phyloP scores from a whole-genome alignment of 106 monocot genomes.

The Hemerocallis citrina region DNA sequence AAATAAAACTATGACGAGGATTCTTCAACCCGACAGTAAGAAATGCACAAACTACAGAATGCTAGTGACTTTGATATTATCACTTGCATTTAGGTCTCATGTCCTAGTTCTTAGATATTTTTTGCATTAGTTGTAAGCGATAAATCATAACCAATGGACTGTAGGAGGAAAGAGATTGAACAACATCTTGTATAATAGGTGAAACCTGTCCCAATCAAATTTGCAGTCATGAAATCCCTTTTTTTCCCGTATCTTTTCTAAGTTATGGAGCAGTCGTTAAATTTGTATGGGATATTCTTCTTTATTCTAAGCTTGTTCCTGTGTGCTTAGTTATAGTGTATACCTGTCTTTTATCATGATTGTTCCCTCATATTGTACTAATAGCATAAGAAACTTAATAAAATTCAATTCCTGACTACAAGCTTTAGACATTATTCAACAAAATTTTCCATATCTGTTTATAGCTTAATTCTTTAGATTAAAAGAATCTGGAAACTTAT shows the following conservation, averaged over 20 bases:
- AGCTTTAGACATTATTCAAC: background rate
- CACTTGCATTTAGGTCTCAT: background rate
- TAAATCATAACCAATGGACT: background rate
- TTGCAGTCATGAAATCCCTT: no score
- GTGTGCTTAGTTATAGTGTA: background rate
- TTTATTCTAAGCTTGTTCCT: background rate
- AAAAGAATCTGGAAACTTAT: no score
- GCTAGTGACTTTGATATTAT: background rate
- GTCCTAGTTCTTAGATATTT: background rate
- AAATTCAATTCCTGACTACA: background rate
- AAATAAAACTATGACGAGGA: no score
- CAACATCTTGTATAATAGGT: no score
- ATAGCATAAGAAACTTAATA: background rate
- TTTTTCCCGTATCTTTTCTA: background rate
- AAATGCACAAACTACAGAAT: background rate
- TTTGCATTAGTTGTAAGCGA: background rate
- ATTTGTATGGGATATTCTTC: no score
- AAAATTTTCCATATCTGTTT: no score
- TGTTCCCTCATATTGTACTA: background rate
- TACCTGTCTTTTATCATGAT: background rate
- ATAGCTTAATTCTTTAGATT: no score
- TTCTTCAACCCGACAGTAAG: no score
- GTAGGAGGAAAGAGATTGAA: no score
- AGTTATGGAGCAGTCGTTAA: no score
- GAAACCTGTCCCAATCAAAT: no score